Percentiles rank a stretch among this genome's conserved stretches.
Conservation (phyloP, 73 alveolate genomes). For the Tetrahymena thermophila region DNA sequence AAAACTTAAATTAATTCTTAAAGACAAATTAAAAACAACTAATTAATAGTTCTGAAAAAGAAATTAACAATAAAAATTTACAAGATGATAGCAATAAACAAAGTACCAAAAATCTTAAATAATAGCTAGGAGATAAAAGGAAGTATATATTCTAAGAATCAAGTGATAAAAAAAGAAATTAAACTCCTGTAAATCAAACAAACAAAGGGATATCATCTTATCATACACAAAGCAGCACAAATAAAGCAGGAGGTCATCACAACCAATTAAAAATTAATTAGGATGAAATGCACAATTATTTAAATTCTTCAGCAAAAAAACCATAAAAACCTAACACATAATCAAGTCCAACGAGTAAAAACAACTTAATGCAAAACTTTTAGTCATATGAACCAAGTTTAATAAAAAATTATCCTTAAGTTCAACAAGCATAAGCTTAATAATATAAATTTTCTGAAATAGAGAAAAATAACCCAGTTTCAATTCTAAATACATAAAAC, state of each 20-base stretch:
- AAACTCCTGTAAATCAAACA: neutral
- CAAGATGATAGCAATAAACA: neutral
- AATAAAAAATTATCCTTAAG: neutral
- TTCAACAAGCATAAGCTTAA: neutral
- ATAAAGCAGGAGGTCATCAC: neutral
- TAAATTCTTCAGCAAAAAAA: neutral
- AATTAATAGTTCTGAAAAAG: neutral
- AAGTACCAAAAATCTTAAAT: neutral
- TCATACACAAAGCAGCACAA: neutral
- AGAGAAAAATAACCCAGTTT: too few relatives aligned
- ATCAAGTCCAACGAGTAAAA: neutral
- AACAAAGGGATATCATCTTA: neutral
- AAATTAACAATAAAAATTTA: neutral
- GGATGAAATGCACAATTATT: neutral
- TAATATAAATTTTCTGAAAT: too few relatives aligned
- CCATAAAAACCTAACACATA: neutral
- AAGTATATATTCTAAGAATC: neutral
- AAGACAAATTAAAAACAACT: neutral
- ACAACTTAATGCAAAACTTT: neutral
- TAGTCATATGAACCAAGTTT: neutral
- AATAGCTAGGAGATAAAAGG: neutral
- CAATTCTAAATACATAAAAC: too few relatives aligned
- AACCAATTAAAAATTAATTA: neutral
- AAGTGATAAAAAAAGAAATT: neutral
- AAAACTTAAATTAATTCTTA: neutral